A percentile compares a stretch with the other conserved stretches of the same genome.
Evolutionary conservation across 2,329 filamentous ascomycete genomes (phyloP).

Genomic region (Aspergillus sp.): DNA sequence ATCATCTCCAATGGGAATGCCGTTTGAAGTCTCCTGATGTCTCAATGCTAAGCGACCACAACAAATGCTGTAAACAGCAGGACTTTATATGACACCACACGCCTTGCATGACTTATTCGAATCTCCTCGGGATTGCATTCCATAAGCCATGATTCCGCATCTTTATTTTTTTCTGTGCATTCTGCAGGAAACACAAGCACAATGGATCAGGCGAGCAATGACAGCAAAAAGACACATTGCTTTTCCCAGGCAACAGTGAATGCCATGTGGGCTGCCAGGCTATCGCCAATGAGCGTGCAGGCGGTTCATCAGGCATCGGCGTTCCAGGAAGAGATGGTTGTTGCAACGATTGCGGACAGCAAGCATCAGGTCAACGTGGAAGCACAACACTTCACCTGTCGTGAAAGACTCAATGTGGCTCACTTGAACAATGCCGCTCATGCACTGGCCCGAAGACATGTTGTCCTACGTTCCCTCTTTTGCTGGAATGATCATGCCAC

Average conservation of each 20-base stretch:
- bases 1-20: not conserved
- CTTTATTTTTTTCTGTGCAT: not conserved
- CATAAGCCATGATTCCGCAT: too few relatives aligned
- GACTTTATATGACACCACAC: not conserved
- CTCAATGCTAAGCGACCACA: not conserved
- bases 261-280: not conserved
- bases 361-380: constrained; percentile 5
- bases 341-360: constrained; percentile 2
- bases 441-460: constrained; percentile 1
- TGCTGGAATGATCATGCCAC: not conserved
- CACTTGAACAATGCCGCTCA: not conserved
- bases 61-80: not conserved
- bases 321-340: constrained; percentile 10
- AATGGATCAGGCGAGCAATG: not conserved
- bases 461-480: constrained; percentile 3
- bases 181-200: not conserved
- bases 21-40: not conserved
- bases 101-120: not conserved
- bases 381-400: constrained; percentile 7
- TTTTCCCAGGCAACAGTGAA: constrained; percentile 1
- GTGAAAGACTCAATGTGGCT: not conserved
- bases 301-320: constrained; percentile 1
- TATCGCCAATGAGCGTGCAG: not conserved
- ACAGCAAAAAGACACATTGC: not conserved
- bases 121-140: not conserved